Percentiles rank a stretch among this genome's conserved stretches.
Conservation (phyloP, 441 rosid species). For the Brassica hybrid region DNA sequence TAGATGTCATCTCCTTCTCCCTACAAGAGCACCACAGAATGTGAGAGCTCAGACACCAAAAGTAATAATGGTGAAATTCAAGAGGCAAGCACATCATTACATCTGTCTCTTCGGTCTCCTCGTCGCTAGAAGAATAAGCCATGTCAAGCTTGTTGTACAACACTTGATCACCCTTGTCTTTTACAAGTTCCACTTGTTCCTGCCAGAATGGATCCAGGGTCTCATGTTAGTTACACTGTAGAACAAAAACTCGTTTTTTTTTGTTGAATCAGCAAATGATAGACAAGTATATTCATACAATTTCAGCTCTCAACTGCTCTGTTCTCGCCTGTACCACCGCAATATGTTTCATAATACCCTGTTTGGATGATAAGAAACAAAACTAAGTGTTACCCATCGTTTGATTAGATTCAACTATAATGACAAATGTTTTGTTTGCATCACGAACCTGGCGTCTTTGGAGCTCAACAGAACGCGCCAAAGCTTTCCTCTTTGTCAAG, state of each 20-base stretch:
- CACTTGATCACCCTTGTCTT: constrained; percentile 36
- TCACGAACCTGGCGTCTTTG: constrained; percentile 46
- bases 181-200: constrained; percentile 46
- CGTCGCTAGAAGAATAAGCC: constrained; percentile 35
- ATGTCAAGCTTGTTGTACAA: constrained; percentile 38
- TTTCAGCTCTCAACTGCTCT: constrained; percentile 47
- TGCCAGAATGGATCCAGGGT: constrained; percentile 19
- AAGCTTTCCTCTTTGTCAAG: constrained; percentile 93
- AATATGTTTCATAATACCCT: constrained; percentile 43
- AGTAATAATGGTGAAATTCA: background rate
- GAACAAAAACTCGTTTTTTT: background rate
- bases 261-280: background rate
- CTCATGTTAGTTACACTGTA: constrained; percentile 19
- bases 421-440: background rate
- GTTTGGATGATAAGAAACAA: constrained; percentile 20
- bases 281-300: constrained; percentile 38
- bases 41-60: constrained; percentile 13
- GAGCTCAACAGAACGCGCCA: constrained; percentile 93
- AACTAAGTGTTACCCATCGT: background rate
- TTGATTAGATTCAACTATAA: background rate
- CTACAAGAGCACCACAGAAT: constrained; percentile 12
- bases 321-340: constrained; percentile 34
- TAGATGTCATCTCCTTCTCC: constrained; percentile 35
- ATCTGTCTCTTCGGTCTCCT: constrained; percentile 32
- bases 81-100: constrained; percentile 20